phyloP scores from a whole-genome alignment of 2,329 filamentous ascomycete genomes.

The Arthrinium puccinioides region DNA sequence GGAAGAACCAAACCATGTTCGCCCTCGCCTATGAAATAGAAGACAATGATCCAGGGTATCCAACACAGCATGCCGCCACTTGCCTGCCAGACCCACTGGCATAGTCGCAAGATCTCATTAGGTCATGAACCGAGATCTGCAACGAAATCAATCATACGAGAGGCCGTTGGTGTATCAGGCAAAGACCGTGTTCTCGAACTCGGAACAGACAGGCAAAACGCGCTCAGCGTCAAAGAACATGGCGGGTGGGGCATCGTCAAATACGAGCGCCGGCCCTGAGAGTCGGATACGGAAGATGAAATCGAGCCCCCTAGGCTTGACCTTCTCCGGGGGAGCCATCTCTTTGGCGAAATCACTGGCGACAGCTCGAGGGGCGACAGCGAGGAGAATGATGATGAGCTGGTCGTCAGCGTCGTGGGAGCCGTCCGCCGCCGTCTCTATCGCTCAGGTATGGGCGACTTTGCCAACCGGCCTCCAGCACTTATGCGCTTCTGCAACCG shows the following conservation, averaged over 20 bases:
- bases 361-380: neutral
- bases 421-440: conserved; percentile 25
- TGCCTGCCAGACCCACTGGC: conserved; percentile 8
- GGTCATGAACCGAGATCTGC: conserved; percentile 11
- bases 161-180: too few relatives aligned
- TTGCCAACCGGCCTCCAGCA: conserved; percentile 65
- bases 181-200: neutral
- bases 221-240: neutral
- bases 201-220: neutral
- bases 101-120: conserved; percentile 12
- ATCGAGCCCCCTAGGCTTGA: neutral
- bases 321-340: neutral
- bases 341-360: neutral
- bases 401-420: neutral
- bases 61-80: too few relatives aligned
- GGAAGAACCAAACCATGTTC: conserved; percentile 10
- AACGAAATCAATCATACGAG: conserved; percentile 12
- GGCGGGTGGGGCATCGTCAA: neutral
- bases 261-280: neutral
- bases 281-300: neutral
- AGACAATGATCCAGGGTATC: too few relatives aligned
- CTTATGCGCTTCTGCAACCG: conserved; percentile 74
- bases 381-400: conserved; percentile 6
- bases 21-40: conserved; percentile 9
- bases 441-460: conserved; percentile 52